Base-by-base conservation (phyloP, 2,329 filamentous ascomycete species). In the Coniochaeta sp. region DNA sequence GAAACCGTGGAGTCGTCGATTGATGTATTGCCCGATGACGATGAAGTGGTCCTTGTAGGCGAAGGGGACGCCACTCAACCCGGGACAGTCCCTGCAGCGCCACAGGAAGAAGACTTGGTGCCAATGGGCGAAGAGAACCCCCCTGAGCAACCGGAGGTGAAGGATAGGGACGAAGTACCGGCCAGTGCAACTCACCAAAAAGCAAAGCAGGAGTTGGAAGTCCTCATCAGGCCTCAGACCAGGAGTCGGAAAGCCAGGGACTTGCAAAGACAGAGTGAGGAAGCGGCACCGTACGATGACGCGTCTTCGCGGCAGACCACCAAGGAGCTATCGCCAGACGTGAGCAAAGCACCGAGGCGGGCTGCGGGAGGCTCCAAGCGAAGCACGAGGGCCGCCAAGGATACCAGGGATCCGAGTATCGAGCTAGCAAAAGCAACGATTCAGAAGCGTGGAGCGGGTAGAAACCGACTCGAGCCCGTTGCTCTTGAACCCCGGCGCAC, bases 401-500 rank as follows among this genome's bases (percentile, higher is more conserved):
- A 10, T 52, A 61, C 5, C 61, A 62, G n/a, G 5, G 70, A 71
- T 42, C 57, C 65, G 9, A 71, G 68, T 61, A 58, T 69, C 19
- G 36, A 64, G 12, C 64, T 71, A 4, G 68, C 69, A 14, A 63
- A 32, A 61, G 62, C 60, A 44, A 61, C 56, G 17, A 59, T 50
- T 19, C 24, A 40, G 26, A 57, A 57, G 38, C 26, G 38, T 6
- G 36, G 36, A 30, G 22, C 34, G 24, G n/a, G 19, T 19, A 67
- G 63, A 59, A 58, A 32, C 42, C 36, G 36, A 28, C 16, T 24
- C 2, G 55, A 57, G 17, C 19, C 34, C 19, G 34, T 56, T n/a
- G 16, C 55, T 19, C 26, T 57, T 8, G 67, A 65, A 58, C 61
- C 64, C 2, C 62, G 64, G n/a, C 42, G 66, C n/a, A 68, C 68